phyloP scores from a whole-genome alignment of 2,329 filamentous ascomycete genomes.

The Colletotrichum plurivorum region DNA sequence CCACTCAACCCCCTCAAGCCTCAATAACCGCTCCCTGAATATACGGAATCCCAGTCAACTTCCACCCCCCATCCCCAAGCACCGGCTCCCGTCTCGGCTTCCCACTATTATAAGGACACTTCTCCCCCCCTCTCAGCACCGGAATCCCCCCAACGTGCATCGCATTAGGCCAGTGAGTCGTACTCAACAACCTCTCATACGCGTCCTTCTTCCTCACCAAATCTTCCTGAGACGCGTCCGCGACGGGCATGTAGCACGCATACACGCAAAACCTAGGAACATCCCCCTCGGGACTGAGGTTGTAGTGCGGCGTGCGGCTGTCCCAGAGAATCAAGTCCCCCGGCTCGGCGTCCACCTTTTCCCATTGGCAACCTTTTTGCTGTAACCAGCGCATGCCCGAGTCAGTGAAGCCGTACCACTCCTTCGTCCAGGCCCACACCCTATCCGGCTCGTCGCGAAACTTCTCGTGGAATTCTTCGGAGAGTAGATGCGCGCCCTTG shows the following conservation, averaged over 20 bases:
- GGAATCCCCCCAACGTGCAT: slow-evolving; percentile 25
- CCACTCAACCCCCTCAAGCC: neutral
- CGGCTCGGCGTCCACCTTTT: slow-evolving; percentile 50
- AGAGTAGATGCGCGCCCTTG: slow-evolving; percentile 46
- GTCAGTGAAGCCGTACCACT: slow-evolving; percentile 40
- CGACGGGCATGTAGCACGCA: slow-evolving; percentile 42
- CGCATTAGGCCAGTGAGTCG: slow-evolving; percentile 50
- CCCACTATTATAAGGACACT: slow-evolving; percentile 29
- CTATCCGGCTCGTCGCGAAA: slow-evolving; percentile 40
- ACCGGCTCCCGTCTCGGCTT: slow-evolving; percentile 44
- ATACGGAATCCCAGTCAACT: slow-evolving; percentile 23
- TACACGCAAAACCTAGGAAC: slow-evolving; percentile 43
- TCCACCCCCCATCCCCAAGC: slow-evolving; percentile 39
- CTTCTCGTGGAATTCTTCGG: slow-evolving; percentile 53
- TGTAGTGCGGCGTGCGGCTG: slow-evolving; percentile 40
- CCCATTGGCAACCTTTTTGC: slow-evolving; percentile 37
- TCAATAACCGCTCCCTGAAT: slow-evolving; percentile 14
- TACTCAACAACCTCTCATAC: slow-evolving; percentile 45
- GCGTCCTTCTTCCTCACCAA: slow-evolving; percentile 40
- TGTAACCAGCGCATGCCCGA: slow-evolving; percentile 41
- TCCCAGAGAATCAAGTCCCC: slow-evolving; percentile 55
- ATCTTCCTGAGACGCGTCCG: slow-evolving; percentile 42
- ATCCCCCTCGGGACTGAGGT: slow-evolving; percentile 35
- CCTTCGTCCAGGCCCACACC: slow-evolving; percentile 46
- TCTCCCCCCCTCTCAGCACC: slow-evolving; percentile 12